Evolutionary conservation across 1,284 basidiomycete genomes (phyloP).

Genomic region (Fomes fomentarius): DNA sequence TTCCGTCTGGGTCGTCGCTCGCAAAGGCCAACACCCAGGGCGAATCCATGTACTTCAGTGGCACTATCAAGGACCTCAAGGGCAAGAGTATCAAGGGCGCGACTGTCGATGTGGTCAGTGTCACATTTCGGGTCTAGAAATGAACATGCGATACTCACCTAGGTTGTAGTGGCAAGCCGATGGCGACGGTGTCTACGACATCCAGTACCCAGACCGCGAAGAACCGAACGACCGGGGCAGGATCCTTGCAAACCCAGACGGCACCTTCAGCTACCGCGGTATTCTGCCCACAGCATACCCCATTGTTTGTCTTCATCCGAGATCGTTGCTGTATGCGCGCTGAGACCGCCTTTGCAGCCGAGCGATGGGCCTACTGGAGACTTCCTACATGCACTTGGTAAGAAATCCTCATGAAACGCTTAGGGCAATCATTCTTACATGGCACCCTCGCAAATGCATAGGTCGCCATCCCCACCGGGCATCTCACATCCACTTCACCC

Average conservation of each 20-base stretch:
- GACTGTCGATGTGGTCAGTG: slow-evolving; percentile 40
- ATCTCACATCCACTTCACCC: slow-evolving; percentile 43
- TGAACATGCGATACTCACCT: neutral
- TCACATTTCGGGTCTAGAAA: neutral
- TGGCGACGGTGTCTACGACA: slow-evolving; percentile 44
- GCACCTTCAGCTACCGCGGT: slow-evolving; percentile 41
- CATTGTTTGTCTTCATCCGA: slow-evolving; percentile 29
- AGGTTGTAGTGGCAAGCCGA: slow-evolving; percentile 44
- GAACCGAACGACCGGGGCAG: slow-evolving; percentile 42
- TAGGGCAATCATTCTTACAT: too few relatives aligned
- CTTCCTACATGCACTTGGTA: slow-evolving; percentile 37
- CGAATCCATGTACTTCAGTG: slow-evolving; percentile 40
- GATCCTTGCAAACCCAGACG: slow-evolving; percentile 38
- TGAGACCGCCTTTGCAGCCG: slow-evolving; percentile 28
- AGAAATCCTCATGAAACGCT: too few relatives aligned
- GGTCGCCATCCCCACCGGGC: slow-evolving; percentile 44
- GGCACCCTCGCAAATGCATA: slow-evolving; percentile 11
- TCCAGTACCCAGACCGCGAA: slow-evolving; percentile 39
- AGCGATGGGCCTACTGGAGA: slow-evolving; percentile 42
- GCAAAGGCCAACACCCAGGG: slow-evolving; percentile 37
- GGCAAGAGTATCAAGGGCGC: slow-evolving; percentile 38
- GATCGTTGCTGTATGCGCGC: neutral
- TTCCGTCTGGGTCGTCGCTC: slow-evolving; percentile 41
- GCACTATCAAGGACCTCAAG: slow-evolving; percentile 39
- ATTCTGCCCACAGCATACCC: slow-evolving; percentile 42